phyloP scores from a whole-genome alignment of 1,284 basidiomycete genomes.

The Apiotrichum montevideense region DNA sequence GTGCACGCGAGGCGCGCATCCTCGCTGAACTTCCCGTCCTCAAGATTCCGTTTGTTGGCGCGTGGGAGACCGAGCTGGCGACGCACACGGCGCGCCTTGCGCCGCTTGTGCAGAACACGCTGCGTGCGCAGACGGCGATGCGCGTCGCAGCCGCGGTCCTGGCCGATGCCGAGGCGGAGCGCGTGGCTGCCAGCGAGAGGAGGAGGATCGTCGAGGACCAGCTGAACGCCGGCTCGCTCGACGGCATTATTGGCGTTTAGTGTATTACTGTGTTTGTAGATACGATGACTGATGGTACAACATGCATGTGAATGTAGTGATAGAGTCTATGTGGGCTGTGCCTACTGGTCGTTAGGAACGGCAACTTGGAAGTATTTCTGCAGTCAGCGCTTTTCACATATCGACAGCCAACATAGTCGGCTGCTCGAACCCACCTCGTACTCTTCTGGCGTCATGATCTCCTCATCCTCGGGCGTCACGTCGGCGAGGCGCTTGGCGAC shows the following conservation, averaged over 20 bases:
- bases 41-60: slow-evolving; percentile 23
- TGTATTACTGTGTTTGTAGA: background rate
- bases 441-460: slow-evolving; percentile 47
- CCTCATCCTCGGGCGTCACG: slow-evolving; percentile 44
- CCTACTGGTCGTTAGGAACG: too few relatives aligned
- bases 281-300: slow-evolving; percentile 4
- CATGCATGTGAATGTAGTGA: slow-evolving; percentile 6
- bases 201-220: slow-evolving; percentile 28
- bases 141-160: slow-evolving; percentile 30
- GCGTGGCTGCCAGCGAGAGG: slow-evolving; percentile 30
- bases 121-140: slow-evolving; percentile 22
- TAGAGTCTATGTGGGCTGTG: too few relatives aligned
- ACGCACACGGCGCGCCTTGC: slow-evolving; percentile 21
- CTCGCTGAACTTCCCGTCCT: slow-evolving; percentile 29
- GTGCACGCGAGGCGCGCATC: slow-evolving; percentile 26
- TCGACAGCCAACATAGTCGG: too few relatives aligned
- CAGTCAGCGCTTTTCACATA: background rate
- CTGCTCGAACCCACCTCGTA: slow-evolving; percentile 27
- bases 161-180: slow-evolving; percentile 41
- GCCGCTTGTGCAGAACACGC: slow-evolving; percentile 15
- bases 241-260: slow-evolving; percentile 18
- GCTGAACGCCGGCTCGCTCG: slow-evolving; percentile 20
- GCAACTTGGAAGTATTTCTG: slow-evolving; percentile 15
- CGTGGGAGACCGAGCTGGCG: slow-evolving; percentile 34
- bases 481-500: slow-evolving; percentile 35